Evolutionary conservation across 2,329 filamentous ascomycete species (phyloP), one percentile per base, ranked within the genome.

Genomic region (Cylindrodendrum hubeiense): DNA sequence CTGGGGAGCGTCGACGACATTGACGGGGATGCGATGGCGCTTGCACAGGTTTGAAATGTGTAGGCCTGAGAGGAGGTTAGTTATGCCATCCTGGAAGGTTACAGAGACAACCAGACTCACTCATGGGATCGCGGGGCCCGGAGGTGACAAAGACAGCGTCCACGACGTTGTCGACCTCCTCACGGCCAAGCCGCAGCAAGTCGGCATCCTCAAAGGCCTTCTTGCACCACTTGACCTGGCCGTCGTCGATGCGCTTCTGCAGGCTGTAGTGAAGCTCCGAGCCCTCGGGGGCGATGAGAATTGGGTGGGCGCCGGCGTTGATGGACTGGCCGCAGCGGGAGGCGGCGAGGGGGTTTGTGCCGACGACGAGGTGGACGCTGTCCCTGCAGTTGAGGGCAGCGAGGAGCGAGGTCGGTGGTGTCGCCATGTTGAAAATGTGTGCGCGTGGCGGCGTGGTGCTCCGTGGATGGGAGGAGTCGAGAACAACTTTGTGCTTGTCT

Each of bases 81-180:
- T 50, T 33, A 17, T 4, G 24, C 17, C n/a, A 12, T 17, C 12
- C 54, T 8, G 9, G 5, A 10, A 9, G 1, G 19, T 22, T 8
- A 22, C 9, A 21, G 19, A 65, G 61, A 67, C 75, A 52, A 71
- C 79, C 44, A 2, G 2, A 50, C 47, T 28, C 71, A 82, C 82
- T 81, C 46, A 77, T 67, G 17, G 78, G 72, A 63, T 85, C 80
- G 69, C 82, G 73, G 75, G 90, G 84, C 78, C 76, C 73, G 70
- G 81, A 78, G 1, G 94, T 97, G 39, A 98, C 90, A 79, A 98
- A 98, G 41, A 99, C 96, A 60, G 93, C 92, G 79, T 99, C 96
- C 17, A 97, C 95, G 5, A 97, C 89, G 58, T 82, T 76, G 67
- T 88, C 90, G 10, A 97, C 90, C 63, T 97, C 93, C 43, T 89